These are phyloP conservation scores for Avena atlantica DNA, from an alignment of 176 grass and related monocot genomes.

Conservation along the genomic window DNA sequence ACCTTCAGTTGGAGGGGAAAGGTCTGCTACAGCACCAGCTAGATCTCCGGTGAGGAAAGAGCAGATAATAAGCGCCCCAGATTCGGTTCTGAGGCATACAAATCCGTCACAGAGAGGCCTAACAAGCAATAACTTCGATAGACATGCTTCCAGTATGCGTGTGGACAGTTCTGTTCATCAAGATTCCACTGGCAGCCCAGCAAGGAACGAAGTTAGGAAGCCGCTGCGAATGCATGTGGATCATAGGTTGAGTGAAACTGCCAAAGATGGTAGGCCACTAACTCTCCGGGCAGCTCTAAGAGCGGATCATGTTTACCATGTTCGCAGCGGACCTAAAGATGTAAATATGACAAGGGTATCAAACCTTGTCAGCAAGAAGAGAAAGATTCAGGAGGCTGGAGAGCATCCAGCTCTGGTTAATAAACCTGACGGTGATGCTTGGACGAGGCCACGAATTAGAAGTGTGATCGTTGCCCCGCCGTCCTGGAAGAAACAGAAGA, in stretches of 20 bases:
- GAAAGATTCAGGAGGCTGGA: slow-evolving; percentile 48
- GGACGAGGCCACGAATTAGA: slow-evolving; percentile 45
- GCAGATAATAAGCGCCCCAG: slow-evolving; percentile 38
- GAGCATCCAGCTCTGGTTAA: slow-evolving; percentile 13
- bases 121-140: slow-evolving; percentile 35
- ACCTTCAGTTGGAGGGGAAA: background rate
- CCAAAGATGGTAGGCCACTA: slow-evolving; percentile 25
- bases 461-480: slow-evolving; percentile 36
- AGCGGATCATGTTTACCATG: background rate
- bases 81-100: slow-evolving; percentile 36
- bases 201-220: slow-evolving; percentile 28
- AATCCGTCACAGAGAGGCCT: slow-evolving; percentile 36
- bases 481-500: slow-evolving; percentile 50
- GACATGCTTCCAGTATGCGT: slow-evolving; percentile 5
- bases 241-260: slow-evolving; percentile 7
- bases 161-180: background rate
- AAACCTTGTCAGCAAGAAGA: slow-evolving; percentile 55
- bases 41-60: slow-evolving; percentile 17
- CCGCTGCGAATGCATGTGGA: slow-evolving; percentile 9
- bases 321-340: slow-evolving; percentile 21
- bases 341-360: slow-evolving; percentile 20
- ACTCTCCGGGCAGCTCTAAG: slow-evolving; percentile 29
- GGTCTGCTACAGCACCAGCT: background rate
- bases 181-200: background rate
- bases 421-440: slow-evolving; percentile 32